Base-by-base conservation (phyloP, 495 filamentous ascomycete species). In the Tetracladium marchalianum region DNA sequence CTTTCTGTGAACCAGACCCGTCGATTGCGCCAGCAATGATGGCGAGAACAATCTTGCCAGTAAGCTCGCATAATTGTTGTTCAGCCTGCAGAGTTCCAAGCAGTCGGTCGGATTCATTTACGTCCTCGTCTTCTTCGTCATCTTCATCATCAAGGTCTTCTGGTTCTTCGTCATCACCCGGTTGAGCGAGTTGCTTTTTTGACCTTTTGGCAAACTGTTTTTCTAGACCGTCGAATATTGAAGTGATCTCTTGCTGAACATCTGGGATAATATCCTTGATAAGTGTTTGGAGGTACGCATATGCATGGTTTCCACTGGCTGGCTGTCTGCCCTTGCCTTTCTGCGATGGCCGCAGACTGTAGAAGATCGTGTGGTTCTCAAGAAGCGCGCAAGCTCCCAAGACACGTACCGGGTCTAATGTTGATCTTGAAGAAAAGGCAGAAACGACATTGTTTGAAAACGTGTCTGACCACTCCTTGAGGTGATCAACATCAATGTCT, bases 341-440 rank as follows among this genome's bases (percentile, higher is more conserved):
- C 61, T 46, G 64, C 41, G 51, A 43, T 19, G 65, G 55, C 65
- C 78, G 76, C 15, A 95, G 68, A 5, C 84, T 81, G 35, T 82
- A 74, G 52, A 94, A 92, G 11, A 90, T 62, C n/a, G 80, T 81
- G 56, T 84, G 77, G 3, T 94, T 60, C 44, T 97, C 90, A 18
- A 95, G 80, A 27, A 92, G 70, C 4, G 73, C 77, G 32, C 82
- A 79, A 1, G 82, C 77, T 22, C 88, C 80, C n/a, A 76, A 70
- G 12, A 90, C 70, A 31, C 88, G 82, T 18, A 96, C 66, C 35
- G 83, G 74, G 52, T 95, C 89, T 19, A 85, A 74, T 11, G 72
- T 75, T 11, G 79, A 67, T 34, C 79, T 66, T 10, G 71, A 71
- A 7, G 76, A 69, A 51, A 93, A 78, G 32, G 86, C 78, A n/a